A percentile compares a stretch with the other conserved stretches of the same genome.
phyloP scores from a whole-genome alignment of 2,329 filamentous ascomycete genomes.

The Zasmidium angulare region DNA sequence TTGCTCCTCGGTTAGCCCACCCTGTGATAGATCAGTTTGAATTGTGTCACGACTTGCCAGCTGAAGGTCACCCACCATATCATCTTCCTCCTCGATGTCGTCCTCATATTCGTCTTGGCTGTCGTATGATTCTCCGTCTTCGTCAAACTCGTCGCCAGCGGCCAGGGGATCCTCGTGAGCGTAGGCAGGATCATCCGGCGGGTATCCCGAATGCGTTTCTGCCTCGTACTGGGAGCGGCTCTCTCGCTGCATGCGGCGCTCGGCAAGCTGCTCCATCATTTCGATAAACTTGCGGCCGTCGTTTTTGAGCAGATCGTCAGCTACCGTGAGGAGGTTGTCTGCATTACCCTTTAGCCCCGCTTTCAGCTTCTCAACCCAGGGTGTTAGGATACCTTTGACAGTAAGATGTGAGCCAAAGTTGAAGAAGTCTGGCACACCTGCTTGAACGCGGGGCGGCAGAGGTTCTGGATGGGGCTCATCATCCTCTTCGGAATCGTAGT shows the following conservation, averaged over 20 bases:
- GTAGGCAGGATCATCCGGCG: slow-evolving; percentile 45
- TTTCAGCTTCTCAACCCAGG: slow-evolving; percentile 36
- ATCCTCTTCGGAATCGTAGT: slow-evolving; percentile 68
- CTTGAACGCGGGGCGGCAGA: slow-evolving; percentile 55
- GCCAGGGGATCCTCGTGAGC: slow-evolving; percentile 71
- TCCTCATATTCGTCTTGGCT: slow-evolving; percentile 65
- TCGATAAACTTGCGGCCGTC: slow-evolving; percentile 99
- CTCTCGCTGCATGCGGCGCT: slow-evolving; percentile 94
- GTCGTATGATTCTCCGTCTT: slow-evolving; percentile 68
- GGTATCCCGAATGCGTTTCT: slow-evolving; percentile 53
- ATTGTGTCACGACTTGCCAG: slow-evolving; percentile 24
- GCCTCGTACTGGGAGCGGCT: slow-evolving; percentile 77
- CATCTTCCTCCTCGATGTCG: slow-evolving; percentile 59
- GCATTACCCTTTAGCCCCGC: slow-evolving; percentile 43
- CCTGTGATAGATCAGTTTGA: slow-evolving; percentile 58
- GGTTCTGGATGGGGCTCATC: slow-evolving; percentile 56
- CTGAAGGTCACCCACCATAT: slow-evolving; percentile 51
- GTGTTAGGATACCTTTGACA: slow-evolving; percentile 68
- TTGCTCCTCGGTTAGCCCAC: slow-evolving; percentile 95
- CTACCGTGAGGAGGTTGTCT: slow-evolving; percentile 97
- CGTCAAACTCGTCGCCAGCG: slow-evolving; percentile 74
- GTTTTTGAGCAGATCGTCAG: slow-evolving; percentile 97
- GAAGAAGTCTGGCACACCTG: slow-evolving; percentile 76
- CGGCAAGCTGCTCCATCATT: slow-evolving; percentile 99
- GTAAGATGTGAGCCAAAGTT: slow-evolving; percentile 97